Evolutionary conservation across 2,329 filamentous ascomycete genomes (phyloP).

Genomic region (Orbilia blumenaviensis): DNA sequence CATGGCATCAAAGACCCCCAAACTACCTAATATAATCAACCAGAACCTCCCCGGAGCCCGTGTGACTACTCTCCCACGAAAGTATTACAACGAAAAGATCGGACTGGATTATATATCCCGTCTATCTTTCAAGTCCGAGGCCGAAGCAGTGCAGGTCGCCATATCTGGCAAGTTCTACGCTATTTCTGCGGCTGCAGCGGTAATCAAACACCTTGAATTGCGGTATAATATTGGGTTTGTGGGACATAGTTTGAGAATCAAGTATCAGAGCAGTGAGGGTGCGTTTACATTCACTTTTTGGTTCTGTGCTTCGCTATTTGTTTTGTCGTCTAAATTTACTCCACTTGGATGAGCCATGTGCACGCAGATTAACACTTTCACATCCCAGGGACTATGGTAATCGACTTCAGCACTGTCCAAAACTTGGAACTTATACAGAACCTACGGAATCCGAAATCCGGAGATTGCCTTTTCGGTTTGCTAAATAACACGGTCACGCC

Average conservation of each 20-base stretch:
- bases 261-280: slow-evolving; percentile 69
- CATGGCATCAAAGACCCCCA: slow-evolving; percentile 15
- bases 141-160: slow-evolving; percentile 71
- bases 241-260: slow-evolving; percentile 82
- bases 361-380: background rate
- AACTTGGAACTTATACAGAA: slow-evolving; percentile 93
- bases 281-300: background rate
- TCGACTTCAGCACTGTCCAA: slow-evolving; percentile 85
- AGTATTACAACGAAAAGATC: slow-evolving; percentile 81
- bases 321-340: background rate
- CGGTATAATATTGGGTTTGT: slow-evolving; percentile 75
- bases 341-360: background rate
- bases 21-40: slow-evolving; percentile 70
- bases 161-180: slow-evolving; percentile 57
- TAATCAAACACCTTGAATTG: slow-evolving; percentile 78
- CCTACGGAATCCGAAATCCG: slow-evolving; percentile 77
- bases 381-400: slow-evolving; percentile 85
- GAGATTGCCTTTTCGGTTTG: slow-evolving; percentile 82
- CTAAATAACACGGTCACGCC: slow-evolving; percentile 85
- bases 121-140: slow-evolving; percentile 80
- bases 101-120: slow-evolving; percentile 81
- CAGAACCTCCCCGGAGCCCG: slow-evolving; percentile 73
- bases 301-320: no score
- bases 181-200: slow-evolving; percentile 56
- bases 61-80: slow-evolving; percentile 74